Conservation (phyloP, 257 asterid genomes). For the Solanum tarapatanum region DNA sequence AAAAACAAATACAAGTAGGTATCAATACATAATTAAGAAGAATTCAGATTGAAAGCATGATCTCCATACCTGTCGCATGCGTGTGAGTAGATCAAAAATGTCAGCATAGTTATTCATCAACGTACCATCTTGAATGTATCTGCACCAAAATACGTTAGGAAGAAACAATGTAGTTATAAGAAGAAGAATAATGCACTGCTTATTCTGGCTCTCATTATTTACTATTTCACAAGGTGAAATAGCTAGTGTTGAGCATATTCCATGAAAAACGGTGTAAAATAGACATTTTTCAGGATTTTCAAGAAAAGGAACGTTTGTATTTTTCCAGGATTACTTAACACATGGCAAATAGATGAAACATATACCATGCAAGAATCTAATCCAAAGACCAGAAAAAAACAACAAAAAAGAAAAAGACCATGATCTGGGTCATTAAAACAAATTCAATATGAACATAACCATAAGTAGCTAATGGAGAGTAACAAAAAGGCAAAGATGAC, state of each 20-base stretch:
- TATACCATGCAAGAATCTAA: background rate
- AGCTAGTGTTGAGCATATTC: background rate
- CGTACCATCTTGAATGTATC: slow-evolving; percentile 61
- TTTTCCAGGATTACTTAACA: background rate
- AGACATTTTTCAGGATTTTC: background rate
- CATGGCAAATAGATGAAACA: background rate
- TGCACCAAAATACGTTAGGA: slow-evolving; percentile 18
- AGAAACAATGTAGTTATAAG: background rate
- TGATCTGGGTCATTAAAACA: background rate
- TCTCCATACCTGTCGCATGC: slow-evolving; percentile 66
- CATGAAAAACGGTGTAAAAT: background rate
- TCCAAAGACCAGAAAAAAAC: background rate
- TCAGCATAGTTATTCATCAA: slow-evolving; percentile 82
- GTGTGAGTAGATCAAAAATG: slow-evolving; percentile 81
- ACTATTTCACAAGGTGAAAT: background rate
- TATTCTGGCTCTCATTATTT: background rate
- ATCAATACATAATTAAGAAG: background rate
- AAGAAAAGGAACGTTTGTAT: background rate
- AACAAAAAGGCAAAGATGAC: background rate
- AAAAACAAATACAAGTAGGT: background rate
- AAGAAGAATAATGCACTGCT: background rate
- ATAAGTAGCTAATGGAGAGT: background rate
- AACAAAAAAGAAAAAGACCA: background rate
- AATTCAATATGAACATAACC: background rate
- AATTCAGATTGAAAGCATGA: background rate